Evolutionary conservation across 768 basidiomycete genomes (phyloP).

Genomic region (Pleurotus tuoliensis): DNA sequence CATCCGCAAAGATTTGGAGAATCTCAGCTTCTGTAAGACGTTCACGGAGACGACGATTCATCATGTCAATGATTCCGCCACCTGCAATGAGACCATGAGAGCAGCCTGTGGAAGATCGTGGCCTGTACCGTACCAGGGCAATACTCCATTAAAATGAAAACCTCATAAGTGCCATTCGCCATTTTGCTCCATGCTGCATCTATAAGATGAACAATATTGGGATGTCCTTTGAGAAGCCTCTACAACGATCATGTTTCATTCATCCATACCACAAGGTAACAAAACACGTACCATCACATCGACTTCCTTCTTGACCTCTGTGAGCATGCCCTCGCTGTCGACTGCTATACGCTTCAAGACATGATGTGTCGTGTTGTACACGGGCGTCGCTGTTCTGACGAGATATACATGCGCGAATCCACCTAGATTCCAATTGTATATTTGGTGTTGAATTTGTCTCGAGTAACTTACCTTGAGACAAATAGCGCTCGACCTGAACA

Average conservation of each 20-base stretch:
- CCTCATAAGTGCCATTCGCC: slow-evolving; percentile 83
- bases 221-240: slow-evolving; percentile 89
- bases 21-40: slow-evolving; percentile 95
- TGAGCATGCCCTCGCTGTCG: slow-evolving; percentile 81
- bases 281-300: slow-evolving; percentile 85
- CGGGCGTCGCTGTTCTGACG: slow-evolving; percentile 79
- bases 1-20: slow-evolving; percentile 95
- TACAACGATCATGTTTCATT: slow-evolving; percentile 30
- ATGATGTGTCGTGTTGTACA: slow-evolving; percentile 91
- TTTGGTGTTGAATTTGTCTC: slow-evolving; percentile 8
- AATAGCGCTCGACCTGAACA: slow-evolving; percentile 91
- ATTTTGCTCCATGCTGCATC: slow-evolving; percentile 90
- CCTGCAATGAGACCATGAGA: slow-evolving; percentile 40
- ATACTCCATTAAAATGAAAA: slow-evolving; percentile 99
- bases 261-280: slow-evolving; percentile 6
- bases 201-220: slow-evolving; percentile 93
- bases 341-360: slow-evolving; percentile 97
- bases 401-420: slow-evolving; percentile 99
- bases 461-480: slow-evolving; percentile 76
- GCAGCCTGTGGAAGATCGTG: slow-evolving; percentile 10
- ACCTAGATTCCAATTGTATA: slow-evolving; percentile 44
- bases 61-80: slow-evolving; percentile 99
- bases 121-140: slow-evolving; percentile 64
- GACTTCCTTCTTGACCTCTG: slow-evolving; percentile 95
- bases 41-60: slow-evolving; percentile 94